Conservation (phyloP, 2,329 filamentous ascomycete genomes). For the Whalleya microplaca region DNA sequence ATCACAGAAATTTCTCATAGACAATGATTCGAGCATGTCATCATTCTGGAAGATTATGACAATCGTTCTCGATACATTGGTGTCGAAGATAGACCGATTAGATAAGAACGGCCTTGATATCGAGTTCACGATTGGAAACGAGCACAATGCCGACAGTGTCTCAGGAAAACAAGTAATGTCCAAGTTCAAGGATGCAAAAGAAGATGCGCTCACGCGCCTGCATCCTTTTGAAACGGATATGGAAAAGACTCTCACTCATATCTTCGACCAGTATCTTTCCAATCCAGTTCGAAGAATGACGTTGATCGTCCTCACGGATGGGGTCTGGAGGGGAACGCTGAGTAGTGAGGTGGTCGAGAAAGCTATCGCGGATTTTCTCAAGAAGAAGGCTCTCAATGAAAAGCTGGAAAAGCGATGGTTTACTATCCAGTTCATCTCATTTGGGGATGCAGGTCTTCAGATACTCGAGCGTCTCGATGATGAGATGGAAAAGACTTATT, state of each 20-base stretch:
- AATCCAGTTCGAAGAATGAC: constrained; percentile 3
- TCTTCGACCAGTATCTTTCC: constrained; percentile 8
- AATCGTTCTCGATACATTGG: constrained; percentile 11
- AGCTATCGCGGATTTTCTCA: constrained; percentile 8
- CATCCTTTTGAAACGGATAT: constrained; percentile 7
- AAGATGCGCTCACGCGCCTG: neutral
- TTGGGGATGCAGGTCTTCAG: neutral
- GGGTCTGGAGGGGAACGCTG: constrained; percentile 1
- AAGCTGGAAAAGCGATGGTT: constrained; percentile 14
- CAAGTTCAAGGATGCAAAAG: constrained; percentile 6
- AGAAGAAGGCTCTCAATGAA: neutral
- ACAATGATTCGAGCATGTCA: constrained; percentile 17
- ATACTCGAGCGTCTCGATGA: constrained; percentile 11
- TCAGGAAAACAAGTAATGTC: constrained; percentile 1
- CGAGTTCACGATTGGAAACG: constrained; percentile 15
- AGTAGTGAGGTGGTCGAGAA: neutral
- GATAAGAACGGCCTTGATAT: constrained; percentile 17
- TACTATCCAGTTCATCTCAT: constrained; percentile 14
- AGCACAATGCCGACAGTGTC: neutral
- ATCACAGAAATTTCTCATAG: constrained; percentile 18
- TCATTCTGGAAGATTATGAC: constrained; percentile 7
- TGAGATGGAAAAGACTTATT: constrained; percentile 5
- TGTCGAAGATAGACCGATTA: constrained; percentile 5
- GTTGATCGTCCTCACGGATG: constrained; percentile 9
- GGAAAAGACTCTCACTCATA: constrained; percentile 4